Evolutionary conservation across 495 filamentous ascomycete species (phyloP), one percentile per base, ranked within the genome.

Genomic region (Ascodesmis nigricans): DNA sequence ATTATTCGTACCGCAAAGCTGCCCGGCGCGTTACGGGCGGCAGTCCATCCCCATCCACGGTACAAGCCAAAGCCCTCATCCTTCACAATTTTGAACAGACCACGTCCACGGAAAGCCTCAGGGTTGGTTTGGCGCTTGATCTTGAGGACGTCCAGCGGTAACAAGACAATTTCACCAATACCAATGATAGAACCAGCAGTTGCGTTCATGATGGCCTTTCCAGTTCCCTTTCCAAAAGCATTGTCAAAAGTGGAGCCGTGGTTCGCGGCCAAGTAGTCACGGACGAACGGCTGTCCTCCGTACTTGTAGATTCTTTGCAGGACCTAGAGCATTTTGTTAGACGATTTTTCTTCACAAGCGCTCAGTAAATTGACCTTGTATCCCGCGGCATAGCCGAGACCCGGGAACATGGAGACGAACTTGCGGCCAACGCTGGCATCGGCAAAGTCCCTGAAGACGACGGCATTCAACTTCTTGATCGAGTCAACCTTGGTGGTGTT

Each of bases 101-200:
- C 90, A 49, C 87, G 75, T 44, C 84, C 83, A 38, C 82, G 67
- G 69, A 99, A 99, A 27, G 87, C 82, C 49, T 93, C 87, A 21
- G 87, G 87, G 66, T 99, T 99, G 23, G 87, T 99, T 60, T 99
- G 87, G 45, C 87, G 75, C 66, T 95, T 95, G 64, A 99, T 99
- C 67, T 99, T 99, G 16, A 99, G 64, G 8, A 99, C 87, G 47
- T 99, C 87, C 21, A 99, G 67, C 26, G 87, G 87, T 15, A 99
- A 67, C 2, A 99, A 64, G 40, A 99, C 65, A 43, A 99, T 87
- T 62, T 99, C 87, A 46, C 87, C 90, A 44, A 95, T 84, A 51
- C 87, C 87, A 49, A 95, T 91, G 42, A 99, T 45, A 62, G 77
- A 84, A 41, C 87, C 87, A 38, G 87, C 87, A 31, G 79, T 90